Evolutionary conservation across 169 alveolate species (phyloP), one percentile per base, ranked within the genome.

Genomic region (Cryptosporidium tyzzeri): DNA sequence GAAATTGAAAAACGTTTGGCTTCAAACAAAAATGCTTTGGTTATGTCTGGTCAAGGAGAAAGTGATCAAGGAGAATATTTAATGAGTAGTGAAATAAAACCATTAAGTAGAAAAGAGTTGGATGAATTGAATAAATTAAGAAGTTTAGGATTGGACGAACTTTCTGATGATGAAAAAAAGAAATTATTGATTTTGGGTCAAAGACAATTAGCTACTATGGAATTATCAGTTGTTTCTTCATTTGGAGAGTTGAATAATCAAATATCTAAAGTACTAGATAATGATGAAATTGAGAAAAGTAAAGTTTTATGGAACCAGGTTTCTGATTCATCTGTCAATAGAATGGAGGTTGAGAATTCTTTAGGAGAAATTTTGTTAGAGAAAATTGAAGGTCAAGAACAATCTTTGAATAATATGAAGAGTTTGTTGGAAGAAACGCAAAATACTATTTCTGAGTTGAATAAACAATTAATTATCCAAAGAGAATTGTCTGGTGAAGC

Each of bases 131-230:
- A 62, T 65, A 80, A 74, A 33, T 14, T 80, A 29, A 80, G 89
- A 18, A 55, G 35, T 12, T 65, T 80, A 21, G 89, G 89, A 23
- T 35, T 80, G 18, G 89, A 80, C n/a, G 89, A 80, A 35, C 74
- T 80, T 8, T 45, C 74, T 2, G 89, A 80, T 44, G 75, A 59
- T 16, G 89, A 80, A n/a, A 80, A 65, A 26, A 80, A 62, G 48
- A 80, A 39, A 6, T 26, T 80, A 16, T 8, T 80, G 21, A 62
- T 65, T 39, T 65, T 80, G 68, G 89, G 89, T 18, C 89, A 80
- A 65, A 80, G 89, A 59, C 74, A 80, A 48, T 33, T 80, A 14
- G 89, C 89, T 37, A 80, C 89, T 35, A 80, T 59, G 75, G 89
- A 80, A 45, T n/a, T 80, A 10, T 80, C 89, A 23, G 59, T 80